These are phyloP conservation scores for Sedum album DNA, from an alignment of 164 flowering plant species.

Conservation along the genomic window DNA sequence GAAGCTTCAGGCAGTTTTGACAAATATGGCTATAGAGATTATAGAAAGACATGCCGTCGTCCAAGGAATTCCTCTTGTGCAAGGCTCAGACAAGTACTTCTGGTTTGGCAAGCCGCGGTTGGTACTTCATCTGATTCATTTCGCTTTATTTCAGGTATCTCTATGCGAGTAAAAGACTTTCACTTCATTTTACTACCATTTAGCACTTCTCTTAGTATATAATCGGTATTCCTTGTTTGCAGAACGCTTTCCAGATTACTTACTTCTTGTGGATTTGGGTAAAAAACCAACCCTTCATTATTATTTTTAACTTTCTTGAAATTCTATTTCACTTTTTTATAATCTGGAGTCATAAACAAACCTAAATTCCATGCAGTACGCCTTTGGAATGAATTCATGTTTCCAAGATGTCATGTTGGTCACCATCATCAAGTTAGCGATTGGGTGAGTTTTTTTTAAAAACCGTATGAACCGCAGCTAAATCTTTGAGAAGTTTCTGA, in stretches of 20 bases:
- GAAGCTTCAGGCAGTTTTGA: slow-evolving; percentile 42
- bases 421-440: slow-evolving; percentile 26
- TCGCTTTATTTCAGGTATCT: slow-evolving; percentile 28
- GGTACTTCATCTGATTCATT: slow-evolving; percentile 45
- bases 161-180: not conserved
- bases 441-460: slow-evolving; percentile 35
- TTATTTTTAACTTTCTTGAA: not conserved
- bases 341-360: not conserved
- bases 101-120: slow-evolving; percentile 50
- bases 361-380: slow-evolving; percentile 34
- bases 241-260: slow-evolving; percentile 94
- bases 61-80: slow-evolving; percentile 49
- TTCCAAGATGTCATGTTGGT: slow-evolving; percentile 35
- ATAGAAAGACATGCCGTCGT: slow-evolving; percentile 42
- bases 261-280: slow-evolving; percentile 97
- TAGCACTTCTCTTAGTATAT: too few species aligned
- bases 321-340: not conserved
- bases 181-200: too few species aligned
- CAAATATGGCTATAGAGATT: slow-evolving; percentile 55
- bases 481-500: too few species aligned
- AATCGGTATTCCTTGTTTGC: slow-evolving; percentile 21
- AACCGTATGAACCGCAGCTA: not conserved
- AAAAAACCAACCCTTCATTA: slow-evolving; percentile 13
- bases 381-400: slow-evolving; percentile 43
- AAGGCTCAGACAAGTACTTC: slow-evolving; percentile 43